Evolutionary conservation across 305 asterid genomes (phyloP), one percentile per base, ranked within the genome.

Genomic region (Fraxinus platypoda): DNA sequence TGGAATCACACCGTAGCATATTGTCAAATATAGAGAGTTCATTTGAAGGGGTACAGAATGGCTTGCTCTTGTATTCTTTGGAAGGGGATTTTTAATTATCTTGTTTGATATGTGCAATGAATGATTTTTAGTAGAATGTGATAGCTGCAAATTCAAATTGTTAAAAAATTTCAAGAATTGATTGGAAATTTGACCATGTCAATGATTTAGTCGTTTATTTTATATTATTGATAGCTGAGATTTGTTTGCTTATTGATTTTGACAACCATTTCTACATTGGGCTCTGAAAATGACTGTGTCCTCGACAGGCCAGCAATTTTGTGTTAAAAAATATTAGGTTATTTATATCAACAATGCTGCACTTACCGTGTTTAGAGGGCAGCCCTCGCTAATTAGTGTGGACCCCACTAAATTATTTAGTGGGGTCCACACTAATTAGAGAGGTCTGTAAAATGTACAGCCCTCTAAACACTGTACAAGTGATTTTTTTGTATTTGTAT

Each of bases 1-100:
- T 8, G 90, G 92, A n/a, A 71, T 90, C 31, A 90, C 95, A 49
- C 95, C 98, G 4, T 92, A 90, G 80, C 21, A 70, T 54, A 78
- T 13, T 37, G 59, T 75, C 78, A 80, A 83, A 70, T 34, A 25
- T 72, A 59, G 57, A 74, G 12, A 31, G 37, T 71, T 31, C 23
- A 71, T 71, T 71, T 71, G 35, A 23, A 33, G n/a, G 62, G 59
- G 37, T 84, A 84, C 86, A 77, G 87, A 70, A 75, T 74, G 77
- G 83, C 77, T 78, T 35, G 59, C 37, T 31, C 57, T 13, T 73
- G 71, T 75, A 87, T 89, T 89, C 90, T 86, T 86, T 87, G 57
- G 87, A 84, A 74, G 74, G 82, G 88, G 74, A 43, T 80, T 19
- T 82, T 74, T 49, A 66, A 86, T 83, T 81, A 84, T 85, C 78